Evolutionary conservation across 2,329 filamentous ascomycete species (phyloP).

Genomic region (Fusarium verticillioides): DNA sequence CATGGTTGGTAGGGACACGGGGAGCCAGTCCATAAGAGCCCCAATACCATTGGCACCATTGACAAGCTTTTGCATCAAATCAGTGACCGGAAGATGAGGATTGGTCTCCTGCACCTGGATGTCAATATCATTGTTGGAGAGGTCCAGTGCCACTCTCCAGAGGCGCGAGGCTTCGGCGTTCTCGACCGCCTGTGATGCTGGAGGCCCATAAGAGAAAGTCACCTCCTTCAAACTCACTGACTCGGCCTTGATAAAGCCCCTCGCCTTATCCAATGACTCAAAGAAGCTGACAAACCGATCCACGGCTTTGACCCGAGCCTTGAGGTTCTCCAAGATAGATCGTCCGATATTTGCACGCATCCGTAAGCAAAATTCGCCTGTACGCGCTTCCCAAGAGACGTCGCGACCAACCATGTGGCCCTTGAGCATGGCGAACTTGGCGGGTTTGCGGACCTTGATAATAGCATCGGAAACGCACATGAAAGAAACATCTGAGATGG

Average conservation of each 20-base stretch:
- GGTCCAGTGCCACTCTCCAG: constrained; percentile 68
- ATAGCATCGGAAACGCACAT: constrained; percentile 62
- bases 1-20: constrained; percentile 72
- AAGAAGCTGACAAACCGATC: constrained; percentile 78
- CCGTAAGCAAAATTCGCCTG: constrained; percentile 71
- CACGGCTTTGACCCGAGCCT: constrained; percentile 71
- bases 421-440: constrained; percentile 65
- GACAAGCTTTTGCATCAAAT: constrained; percentile 67
- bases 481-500: constrained; percentile 39
- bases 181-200: constrained; percentile 2
- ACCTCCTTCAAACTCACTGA: constrained; percentile 71
- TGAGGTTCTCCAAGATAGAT: constrained; percentile 68
- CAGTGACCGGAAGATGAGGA: constrained; percentile 73
- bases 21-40: constrained; percentile 65
- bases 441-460: constrained; percentile 64
- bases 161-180: constrained; percentile 35
- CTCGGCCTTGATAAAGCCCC: constrained; percentile 66
- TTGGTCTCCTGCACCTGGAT: constrained; percentile 71
- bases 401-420: constrained; percentile 65
- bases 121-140: constrained; percentile 64
- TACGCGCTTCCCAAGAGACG: constrained; percentile 68
- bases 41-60: constrained; percentile 65
- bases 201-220: constrained; percentile 72
- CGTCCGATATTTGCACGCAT: constrained; percentile 68
- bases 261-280: constrained; percentile 69